A percentile compares a stretch with the other conserved stretches of the same genome.
phyloP scores from a whole-genome alignment of 768 basidiomycete genomes.

The Amanita phalloides region DNA sequence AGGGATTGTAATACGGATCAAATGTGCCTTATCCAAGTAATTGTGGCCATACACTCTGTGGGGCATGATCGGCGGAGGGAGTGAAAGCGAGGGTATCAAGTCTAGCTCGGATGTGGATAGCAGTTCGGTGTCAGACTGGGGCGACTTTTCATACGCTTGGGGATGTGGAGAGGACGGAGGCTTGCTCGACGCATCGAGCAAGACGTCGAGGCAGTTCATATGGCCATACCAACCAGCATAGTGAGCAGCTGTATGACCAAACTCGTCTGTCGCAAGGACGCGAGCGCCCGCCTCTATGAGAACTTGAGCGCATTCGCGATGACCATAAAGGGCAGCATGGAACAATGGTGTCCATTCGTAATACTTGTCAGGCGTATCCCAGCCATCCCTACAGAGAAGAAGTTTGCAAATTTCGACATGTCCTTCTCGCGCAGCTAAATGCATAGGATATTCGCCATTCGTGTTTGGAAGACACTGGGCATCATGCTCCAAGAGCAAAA shows the following conservation, averaged over 20 bases:
- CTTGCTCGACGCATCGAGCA: slow-evolving; percentile 36
- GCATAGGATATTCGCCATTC: slow-evolving; percentile 95
- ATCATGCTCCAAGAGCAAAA: slow-evolving; percentile 66
- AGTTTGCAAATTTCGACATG: slow-evolving; percentile 77
- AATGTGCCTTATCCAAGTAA: slow-evolving; percentile 75
- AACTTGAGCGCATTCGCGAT: slow-evolving; percentile 59
- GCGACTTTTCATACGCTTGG: slow-evolving; percentile 19
- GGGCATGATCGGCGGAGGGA: slow-evolving; percentile 97
- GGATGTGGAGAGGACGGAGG: slow-evolving; percentile 16
- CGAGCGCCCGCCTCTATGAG: slow-evolving; percentile 73
- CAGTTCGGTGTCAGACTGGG: slow-evolving; percentile 23
- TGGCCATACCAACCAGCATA: slow-evolving; percentile 98
- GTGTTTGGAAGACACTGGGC: slow-evolving; percentile 77
- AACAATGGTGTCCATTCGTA: slow-evolving; percentile 98
- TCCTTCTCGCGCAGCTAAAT: slow-evolving; percentile 89
- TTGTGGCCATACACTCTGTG: slow-evolving; percentile 97
- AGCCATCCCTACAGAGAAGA: slow-evolving; percentile 64
- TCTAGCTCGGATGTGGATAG: slow-evolving; percentile 67
- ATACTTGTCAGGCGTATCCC: slow-evolving; percentile 90
- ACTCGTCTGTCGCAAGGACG: slow-evolving; percentile 72
- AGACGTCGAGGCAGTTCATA: slow-evolving; percentile 48
- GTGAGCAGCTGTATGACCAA: slow-evolving; percentile 76
- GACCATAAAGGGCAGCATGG: slow-evolving; percentile 87
- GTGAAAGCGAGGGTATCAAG: slow-evolving; percentile 84
- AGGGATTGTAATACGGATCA: slow-evolving; percentile 73